Base-by-base conservation (phyloP, 352 stramenopile species). In the Globisporangium abappressorium region DNA sequence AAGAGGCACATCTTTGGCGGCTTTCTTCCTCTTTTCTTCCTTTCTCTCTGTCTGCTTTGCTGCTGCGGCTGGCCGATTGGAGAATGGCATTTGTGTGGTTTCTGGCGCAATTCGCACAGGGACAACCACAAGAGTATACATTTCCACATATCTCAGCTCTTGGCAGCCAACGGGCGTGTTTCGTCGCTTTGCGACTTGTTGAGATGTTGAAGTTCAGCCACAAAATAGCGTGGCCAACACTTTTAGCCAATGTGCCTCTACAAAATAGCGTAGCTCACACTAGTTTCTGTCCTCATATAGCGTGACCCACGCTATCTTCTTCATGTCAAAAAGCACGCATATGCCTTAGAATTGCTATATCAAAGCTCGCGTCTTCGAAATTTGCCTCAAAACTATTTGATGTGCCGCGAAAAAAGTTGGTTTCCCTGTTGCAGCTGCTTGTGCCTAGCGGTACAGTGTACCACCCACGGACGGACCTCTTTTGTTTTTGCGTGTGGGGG, bases 1-100 rank as follows among this genome's bases (percentile, higher is more conserved):
- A 92, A 65, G 60, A 62, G 56, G 56, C 82, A 94, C 79, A 92
- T 90, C 34, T 43, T 6, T 33, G 30, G 47, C 22, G 22, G 0
- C 8, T n/a, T 61, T 60, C 51, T 11, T 41, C 22, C 14, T 22
- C 26, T 36, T 12, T 9, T 20, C 2, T 26, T 3, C 12, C 5
- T 18, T 8, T 2, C 14, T 28, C 15, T 8, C 22, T 56, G 49
- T 5, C n/a, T 55, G 51, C 4, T 46, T 18, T 56, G 22, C 2
- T 33, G 51, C 51, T 57, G 53, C 26, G 54, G 1, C 24, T 51
- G 43, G 43, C 18, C 15, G 7, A 15, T 67, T 54, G 57, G 12
- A 46, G 18, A 61, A 46, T 61, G 55, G 20, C 15, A 24, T 12
- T 20, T 8, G 43, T 20, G 38, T 46, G 12, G 38, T 5, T 46